Percentiles rank a stretch among this genome's conserved stretches.
Evolutionary conservation across 1,284 basidiomycete species (phyloP).

Genomic region (Moniliophthora roreri): DNA sequence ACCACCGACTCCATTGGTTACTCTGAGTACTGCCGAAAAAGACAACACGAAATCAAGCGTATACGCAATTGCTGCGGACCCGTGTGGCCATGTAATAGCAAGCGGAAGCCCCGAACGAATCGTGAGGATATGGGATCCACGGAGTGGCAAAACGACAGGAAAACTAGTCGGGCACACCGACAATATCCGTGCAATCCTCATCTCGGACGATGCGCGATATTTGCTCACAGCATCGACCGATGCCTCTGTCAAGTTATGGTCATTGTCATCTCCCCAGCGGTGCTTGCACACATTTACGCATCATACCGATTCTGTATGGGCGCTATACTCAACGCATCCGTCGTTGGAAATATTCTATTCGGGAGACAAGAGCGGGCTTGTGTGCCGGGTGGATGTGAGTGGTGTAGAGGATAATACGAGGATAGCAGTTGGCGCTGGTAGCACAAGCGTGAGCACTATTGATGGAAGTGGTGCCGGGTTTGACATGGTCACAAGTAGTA

Average conservation of each 20-base stretch:
- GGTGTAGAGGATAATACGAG: not conserved
- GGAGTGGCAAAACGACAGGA: slow-evolving; percentile 69
- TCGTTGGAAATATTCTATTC: slow-evolving; percentile 94
- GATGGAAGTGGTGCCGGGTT: not conserved
- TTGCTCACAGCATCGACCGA: slow-evolving; percentile 90
- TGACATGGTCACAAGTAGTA: slow-evolving; percentile 52
- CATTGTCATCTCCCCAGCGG: slow-evolving; percentile 73
- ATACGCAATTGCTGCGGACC: slow-evolving; percentile 79
- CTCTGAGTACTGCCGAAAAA: slow-evolving; percentile 60
- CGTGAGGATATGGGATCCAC: slow-evolving; percentile 91
- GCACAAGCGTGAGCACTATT: not conserved
- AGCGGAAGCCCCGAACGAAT: slow-evolving; percentile 91
- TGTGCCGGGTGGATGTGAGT: slow-evolving; percentile 85
- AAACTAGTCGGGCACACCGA: slow-evolving; percentile 93
- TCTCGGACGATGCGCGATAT: slow-evolving; percentile 89
- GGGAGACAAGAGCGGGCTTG: slow-evolving; percentile 87
- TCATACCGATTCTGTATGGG: slow-evolving; percentile 96
- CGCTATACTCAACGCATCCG: slow-evolving; percentile 85
- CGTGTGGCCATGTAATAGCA: slow-evolving; percentile 79
- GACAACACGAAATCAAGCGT: slow-evolving; percentile 73
- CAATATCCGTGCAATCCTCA: slow-evolving; percentile 87
- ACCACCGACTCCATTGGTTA: slow-evolving; percentile 56
- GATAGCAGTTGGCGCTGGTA: too few relatives aligned
- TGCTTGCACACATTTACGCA: slow-evolving; percentile 97
- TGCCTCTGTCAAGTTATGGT: slow-evolving; percentile 92